Evolutionary conservation across 306 rosid species (phyloP).

Genomic region (Crataegus laevigata): DNA sequence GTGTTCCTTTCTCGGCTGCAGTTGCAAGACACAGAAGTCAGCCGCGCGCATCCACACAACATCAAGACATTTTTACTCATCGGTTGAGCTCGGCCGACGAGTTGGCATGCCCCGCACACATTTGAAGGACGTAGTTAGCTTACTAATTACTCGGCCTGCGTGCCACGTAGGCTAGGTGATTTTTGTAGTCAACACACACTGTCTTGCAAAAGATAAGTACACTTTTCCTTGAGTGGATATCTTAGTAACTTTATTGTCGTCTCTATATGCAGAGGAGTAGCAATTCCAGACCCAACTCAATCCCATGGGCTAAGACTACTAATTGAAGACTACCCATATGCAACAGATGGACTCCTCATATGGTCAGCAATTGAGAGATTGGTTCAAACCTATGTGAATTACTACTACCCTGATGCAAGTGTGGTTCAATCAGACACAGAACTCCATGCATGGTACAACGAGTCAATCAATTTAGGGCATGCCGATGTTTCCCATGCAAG

Average conservation of each 20-base stretch:
- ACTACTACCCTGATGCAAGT: constrained; percentile 56
- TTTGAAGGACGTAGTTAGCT: no score
- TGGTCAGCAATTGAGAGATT: constrained; percentile 77
- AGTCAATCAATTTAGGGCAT: constrained; percentile 77
- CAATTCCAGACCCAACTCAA: constrained; percentile 61
- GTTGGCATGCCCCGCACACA: no score
- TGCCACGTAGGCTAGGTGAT: no score
- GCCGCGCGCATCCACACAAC: no score
- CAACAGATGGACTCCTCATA: constrained; percentile 60
- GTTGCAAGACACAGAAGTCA: no score
- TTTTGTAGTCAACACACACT: no score
- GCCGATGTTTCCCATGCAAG: constrained; percentile 46
- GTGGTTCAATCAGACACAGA: constrained; percentile 48
- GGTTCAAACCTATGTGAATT: constrained; percentile 59
- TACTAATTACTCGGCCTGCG: no score
- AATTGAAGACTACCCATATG: constrained; percentile 79
- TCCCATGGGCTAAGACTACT: constrained; percentile 68
- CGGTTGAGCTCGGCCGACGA: no score
- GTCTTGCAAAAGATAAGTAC: no score
- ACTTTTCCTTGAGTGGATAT: no score
- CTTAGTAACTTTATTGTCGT: background rate
- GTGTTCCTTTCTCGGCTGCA: no score
- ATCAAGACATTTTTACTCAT: no score
- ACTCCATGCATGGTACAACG: constrained; percentile 77
- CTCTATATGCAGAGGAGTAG: constrained; percentile 49